A percentile compares a stretch with the other conserved stretches of the same genome.
Conservation (phyloP, 2,329 filamentous ascomycete species). For the Aspergillus arachidicola region DNA sequence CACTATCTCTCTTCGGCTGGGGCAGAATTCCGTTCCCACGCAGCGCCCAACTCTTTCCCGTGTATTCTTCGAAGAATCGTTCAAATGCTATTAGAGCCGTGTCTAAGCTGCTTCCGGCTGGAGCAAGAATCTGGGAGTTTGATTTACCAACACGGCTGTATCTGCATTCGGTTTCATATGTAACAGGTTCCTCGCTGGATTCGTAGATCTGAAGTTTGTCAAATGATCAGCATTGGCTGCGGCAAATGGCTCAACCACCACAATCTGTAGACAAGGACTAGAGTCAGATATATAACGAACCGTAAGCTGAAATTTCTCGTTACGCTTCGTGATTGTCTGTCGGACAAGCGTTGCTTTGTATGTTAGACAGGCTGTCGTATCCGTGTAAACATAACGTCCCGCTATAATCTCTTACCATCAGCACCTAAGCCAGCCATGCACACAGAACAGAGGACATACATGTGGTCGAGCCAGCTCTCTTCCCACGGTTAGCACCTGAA, state of each 20-base stretch:
- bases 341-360: conserved; percentile 67
- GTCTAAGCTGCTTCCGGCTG: conserved; percentile 33
- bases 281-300: conserved; percentile 39
- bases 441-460: conserved; percentile 3
- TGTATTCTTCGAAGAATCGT: conserved; percentile 60
- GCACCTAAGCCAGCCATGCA: background rate
- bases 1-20: conserved; percentile 24
- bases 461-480: background rate
- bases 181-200: conserved; percentile 59
- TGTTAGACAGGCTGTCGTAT: conserved; percentile 59
- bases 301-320: conserved; percentile 62
- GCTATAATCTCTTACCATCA: conserved; percentile 40
- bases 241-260: background rate
- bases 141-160: conserved; percentile 37
- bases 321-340: conserved; percentile 50
- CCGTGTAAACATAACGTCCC: conserved; percentile 66
- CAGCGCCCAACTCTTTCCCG: conserved; percentile 63
- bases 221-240: background rate
- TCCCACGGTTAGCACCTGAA: background rate
- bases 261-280: background rate
- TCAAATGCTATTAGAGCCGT: conserved; percentile 56
- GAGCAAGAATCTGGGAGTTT: conserved; percentile 36
- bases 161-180: conserved; percentile 64
- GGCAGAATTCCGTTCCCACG: conserved; percentile 21
- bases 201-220: conserved; percentile 64